Evolutionary conservation across 345 rosid genomes (phyloP).

Genomic region (Pugionium dolabratum): DNA sequence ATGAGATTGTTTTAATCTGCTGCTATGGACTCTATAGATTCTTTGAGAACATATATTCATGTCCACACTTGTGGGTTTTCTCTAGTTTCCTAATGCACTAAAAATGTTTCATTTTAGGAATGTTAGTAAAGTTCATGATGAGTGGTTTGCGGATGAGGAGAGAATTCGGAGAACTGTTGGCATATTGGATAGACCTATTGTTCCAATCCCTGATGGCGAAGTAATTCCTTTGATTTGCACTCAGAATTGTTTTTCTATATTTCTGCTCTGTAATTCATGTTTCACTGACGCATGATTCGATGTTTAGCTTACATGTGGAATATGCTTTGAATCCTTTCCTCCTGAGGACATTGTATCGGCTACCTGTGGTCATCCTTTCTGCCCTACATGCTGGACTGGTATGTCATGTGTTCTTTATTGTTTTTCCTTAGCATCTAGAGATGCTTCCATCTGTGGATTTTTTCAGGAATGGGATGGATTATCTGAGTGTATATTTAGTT

Average conservation of each 20-base stretch:
- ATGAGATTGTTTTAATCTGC: constrained; percentile 11
- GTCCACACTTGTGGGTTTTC: constrained; percentile 13
- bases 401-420: background rate
- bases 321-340: background rate
- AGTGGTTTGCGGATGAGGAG: constrained; percentile 21
- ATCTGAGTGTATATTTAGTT: constrained; percentile 6
- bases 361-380: constrained; percentile 13
- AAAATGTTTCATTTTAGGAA: constrained; percentile 44
- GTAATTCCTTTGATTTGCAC: constrained; percentile 35
- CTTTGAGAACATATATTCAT: background rate
- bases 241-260: constrained; percentile 12
- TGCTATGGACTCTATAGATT: constrained; percentile 10
- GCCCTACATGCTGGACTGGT: constrained; percentile 27
- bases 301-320: constrained; percentile 43
- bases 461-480: background rate
- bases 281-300: constrained; percentile 25
- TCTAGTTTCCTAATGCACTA: constrained; percentile 26
- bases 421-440: no score
- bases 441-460: constrained; percentile 9
- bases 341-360: background rate
- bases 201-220: background rate
- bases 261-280: constrained; percentile 19
- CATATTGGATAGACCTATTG: background rate
- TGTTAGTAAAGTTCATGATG: constrained; percentile 16
- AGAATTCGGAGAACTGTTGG: constrained; percentile 15